Base-by-base conservation (phyloP, 345 rosid genomes). In the Gossypium rotundifolium region DNA sequence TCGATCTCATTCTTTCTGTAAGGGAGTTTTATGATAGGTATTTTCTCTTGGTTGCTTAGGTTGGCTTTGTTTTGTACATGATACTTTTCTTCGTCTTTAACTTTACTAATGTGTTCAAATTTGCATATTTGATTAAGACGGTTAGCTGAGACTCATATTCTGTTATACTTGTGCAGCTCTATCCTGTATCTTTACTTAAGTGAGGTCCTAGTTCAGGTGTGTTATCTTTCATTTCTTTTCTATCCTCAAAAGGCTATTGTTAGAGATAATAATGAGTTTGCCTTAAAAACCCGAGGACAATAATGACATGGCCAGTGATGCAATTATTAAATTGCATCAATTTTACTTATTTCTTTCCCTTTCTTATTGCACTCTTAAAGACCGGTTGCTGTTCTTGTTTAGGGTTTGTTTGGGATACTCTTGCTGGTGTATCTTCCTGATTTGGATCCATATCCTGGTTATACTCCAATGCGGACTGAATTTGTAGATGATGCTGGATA, bases 391-490 rank as follows among this genome's bases (percentile, higher is more conserved):
- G 48, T 70, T 78, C 27, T 81, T 62, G 42, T 80, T 59, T 83
- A 95, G 99, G 98, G 79, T 81, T 79, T 92, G 83, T 91, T 93
- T 88, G 98, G 97, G 78, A 49, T 85, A 29, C 94, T 95, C 78
- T 74, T 93, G 81, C 81, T 93, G 76, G 88, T 88, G 70, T 80
- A 90, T 82, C 70, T 91, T 77, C 99, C 99, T 73, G 76, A 85
- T 79, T 79, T 91, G 98, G 98, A 91, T 76, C 94, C 96, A 76
- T 85, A 88, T 73, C 90, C 97, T 84, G 97, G 98, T 79, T 95
- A 95, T 82, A 85, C 92, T 62, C 90, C 91, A 53, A 29, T 87
- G 81, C 70, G 71, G 22, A 72, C 79, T 79, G 94, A 91, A 76
- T 79, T 80, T 55, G 71, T 78, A 18, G 97, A 86, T 25, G 89